phyloP scores from a whole-genome alignment of 2,329 filamentous ascomycete genomes.

The Trichophyton equinum region DNA sequence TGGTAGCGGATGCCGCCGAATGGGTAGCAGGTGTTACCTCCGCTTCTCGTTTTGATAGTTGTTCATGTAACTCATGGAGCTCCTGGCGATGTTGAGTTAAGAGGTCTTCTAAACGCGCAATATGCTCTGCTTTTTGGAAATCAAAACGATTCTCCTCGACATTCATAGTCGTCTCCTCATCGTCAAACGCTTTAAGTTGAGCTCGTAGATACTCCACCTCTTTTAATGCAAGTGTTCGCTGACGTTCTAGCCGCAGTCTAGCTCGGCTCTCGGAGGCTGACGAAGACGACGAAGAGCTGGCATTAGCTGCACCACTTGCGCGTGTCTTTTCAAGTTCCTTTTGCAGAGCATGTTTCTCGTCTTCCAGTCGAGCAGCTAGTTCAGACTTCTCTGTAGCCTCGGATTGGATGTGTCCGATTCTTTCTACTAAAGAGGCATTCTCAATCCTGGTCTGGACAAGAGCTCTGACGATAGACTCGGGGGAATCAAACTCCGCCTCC shows the following conservation, averaged over 20 bases:
- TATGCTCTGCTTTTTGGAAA: conserved; percentile 57
- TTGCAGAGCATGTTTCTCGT: conserved; percentile 52
- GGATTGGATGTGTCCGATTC: conserved; percentile 63
- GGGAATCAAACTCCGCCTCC: conserved; percentile 66
- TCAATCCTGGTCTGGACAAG: conserved; percentile 72
- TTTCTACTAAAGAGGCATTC: conserved; percentile 65
- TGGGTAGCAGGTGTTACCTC: conserved; percentile 25
- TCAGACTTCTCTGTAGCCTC: conserved; percentile 67
- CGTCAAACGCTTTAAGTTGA: conserved; percentile 77
- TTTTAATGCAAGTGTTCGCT: conserved; percentile 72
- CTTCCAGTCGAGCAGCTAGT: conserved; percentile 57
- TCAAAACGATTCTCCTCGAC: conserved; percentile 55
- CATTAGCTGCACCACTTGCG: conserved; percentile 26
- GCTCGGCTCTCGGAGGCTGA: conserved; percentile 50
- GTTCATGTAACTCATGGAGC: conserved; percentile 58
- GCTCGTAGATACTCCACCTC: conserved; percentile 90
- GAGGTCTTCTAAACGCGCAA: conserved; percentile 71
- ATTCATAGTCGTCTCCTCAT: conserved; percentile 77
- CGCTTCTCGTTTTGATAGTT: conserved; percentile 55
- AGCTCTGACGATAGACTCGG: conserved; percentile 73
- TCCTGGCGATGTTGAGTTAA: conserved; percentile 79
- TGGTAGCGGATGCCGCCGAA: conserved; percentile 19
- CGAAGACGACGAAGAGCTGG: conserved; percentile 2
- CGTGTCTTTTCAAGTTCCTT: conserved; percentile 61
- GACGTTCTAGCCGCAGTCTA: conserved; percentile 66